A percentile compares a stretch with the other conserved stretches of the same genome.
Conservation (phyloP, 768 basidiomycete genomes). For the Auriscalpium microsporum region DNA sequence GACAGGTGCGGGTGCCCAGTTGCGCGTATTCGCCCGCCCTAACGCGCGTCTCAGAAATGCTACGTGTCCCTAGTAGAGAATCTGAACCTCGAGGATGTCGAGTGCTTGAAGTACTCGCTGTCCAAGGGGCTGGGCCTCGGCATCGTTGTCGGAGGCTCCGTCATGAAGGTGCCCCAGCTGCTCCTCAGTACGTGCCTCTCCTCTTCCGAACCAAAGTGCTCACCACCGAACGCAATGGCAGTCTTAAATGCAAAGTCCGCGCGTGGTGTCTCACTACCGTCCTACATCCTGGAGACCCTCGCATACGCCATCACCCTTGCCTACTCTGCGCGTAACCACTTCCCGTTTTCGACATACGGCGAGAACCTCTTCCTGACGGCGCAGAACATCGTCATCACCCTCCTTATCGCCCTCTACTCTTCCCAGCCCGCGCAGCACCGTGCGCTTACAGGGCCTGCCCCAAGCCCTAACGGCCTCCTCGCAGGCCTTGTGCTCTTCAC, state of each 20-base stretch:
- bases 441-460: constrained; percentile 9
- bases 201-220: background rate
- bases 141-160: constrained; percentile 85
- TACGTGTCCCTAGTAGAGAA: constrained; percentile 86
- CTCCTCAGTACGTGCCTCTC: constrained; percentile 55
- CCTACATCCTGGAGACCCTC: constrained; percentile 85
- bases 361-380: constrained; percentile 92
- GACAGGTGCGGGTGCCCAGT: constrained; percentile 42
- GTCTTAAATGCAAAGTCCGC: constrained; percentile 71
- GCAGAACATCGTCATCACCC: constrained; percentile 82
- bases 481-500: constrained; percentile 25
- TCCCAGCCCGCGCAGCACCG: constrained; percentile 26
- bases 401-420: constrained; percentile 71
- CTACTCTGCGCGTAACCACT: constrained; percentile 77
- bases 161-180: constrained; percentile 97
- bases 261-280: constrained; percentile 76
- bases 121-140: constrained; percentile 91
- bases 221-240: constrained; percentile 21
- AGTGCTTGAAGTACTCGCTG: constrained; percentile 85
- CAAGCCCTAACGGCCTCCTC: constrained; percentile 24
- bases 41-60: constrained; percentile 54
- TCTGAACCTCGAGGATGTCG: constrained; percentile 62
- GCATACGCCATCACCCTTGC: constrained; percentile 84
- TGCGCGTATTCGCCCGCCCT: no score
- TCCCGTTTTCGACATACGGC: constrained; percentile 96